Evolutionary conservation across 257 asterid species (phyloP), one percentile per base, ranked within the genome.

Genomic region (Solanum virginianum): DNA sequence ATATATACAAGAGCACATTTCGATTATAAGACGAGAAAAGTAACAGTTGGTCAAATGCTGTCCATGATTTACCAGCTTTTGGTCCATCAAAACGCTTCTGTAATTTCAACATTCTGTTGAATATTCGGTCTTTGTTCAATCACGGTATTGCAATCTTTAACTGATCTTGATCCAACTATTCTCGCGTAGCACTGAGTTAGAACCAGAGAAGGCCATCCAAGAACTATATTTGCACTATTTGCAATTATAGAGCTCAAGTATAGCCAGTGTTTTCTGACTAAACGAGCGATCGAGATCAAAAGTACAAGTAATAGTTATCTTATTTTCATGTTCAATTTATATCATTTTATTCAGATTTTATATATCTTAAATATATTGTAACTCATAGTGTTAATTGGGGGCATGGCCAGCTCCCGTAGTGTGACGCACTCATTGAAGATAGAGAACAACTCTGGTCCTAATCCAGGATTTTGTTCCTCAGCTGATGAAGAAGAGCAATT

Each of bases 401-500:
- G 36, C 36, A 29, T 29, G 36, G 1, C 3, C 36, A 29, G 36
- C 36, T 29, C 36, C 36, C 36, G 36, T 29, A 29, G 36, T 29
- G 36, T 29, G 36, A 29, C 36, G 36, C 3, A 29, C 36, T 29
- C 36, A 3, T 29, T 29, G 36, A 29, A 29, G 36, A 29, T 29
- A 22, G 16, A 71, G 85, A 93, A 93, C 7, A 91, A 90, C 80
- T 87, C 91, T 1, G 85, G 88, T 43, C 89, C 91, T 70, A 91
- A 82, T 24, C 85, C 86, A 24, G 75, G 57, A 7, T 69, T 86
- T 16, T 65, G 83, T 17, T 49, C 80, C 65, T 57, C 84, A 4
- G 13, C 54, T 3, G 82, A 41, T 26, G 92, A 75, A 4, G 88
- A 85, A n/a, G 87, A 68, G 87, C 91, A 87, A 89, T 62, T 86